phyloP scores from a whole-genome alignment of 805 yeast genomes.

The Candida incommunis region DNA sequence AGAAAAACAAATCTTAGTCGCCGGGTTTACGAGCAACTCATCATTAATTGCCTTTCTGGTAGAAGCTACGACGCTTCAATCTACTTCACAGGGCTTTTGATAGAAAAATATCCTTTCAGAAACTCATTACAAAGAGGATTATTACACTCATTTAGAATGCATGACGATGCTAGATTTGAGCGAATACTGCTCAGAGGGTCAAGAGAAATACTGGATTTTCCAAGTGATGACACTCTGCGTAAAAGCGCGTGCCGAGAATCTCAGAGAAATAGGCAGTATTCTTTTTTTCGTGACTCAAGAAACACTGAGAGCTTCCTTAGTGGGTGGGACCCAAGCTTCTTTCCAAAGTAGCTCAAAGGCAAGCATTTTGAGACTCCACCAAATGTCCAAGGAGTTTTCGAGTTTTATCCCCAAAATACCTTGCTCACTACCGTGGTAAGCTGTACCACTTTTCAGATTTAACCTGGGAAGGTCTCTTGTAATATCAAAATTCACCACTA shows the following conservation, averaged over 20 bases:
- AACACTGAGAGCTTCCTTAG: conserved; percentile 4
- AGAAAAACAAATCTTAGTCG: conserved; percentile 10
- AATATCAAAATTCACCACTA: too few species aligned
- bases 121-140: neutral
- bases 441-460: neutral
- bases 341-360: too few species aligned
- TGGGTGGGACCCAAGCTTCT: conserved; percentile 4
- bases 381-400: too few species aligned
- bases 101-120: conserved; percentile 4
- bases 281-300: conserved; percentile 1
- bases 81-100: conserved; percentile 16
- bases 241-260: neutral
- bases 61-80: conserved; percentile 7
- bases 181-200: neutral
- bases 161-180: neutral
- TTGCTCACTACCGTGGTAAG: neutral
- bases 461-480: neutral
- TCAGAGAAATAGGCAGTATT: conserved; percentile 1
- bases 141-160: neutral
- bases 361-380: too few species aligned
- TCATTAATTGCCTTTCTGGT: conserved; percentile 16
- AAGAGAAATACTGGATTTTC: conserved; percentile 3
- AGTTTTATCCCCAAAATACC: conserved; percentile 2
- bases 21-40: conserved; percentile 13
- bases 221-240: conserved; percentile 6